A percentile compares a stretch with the other conserved stretches of the same genome.
Conservation (phyloP, 2,329 filamentous ascomycete species). For the Calonectria crousiana region DNA sequence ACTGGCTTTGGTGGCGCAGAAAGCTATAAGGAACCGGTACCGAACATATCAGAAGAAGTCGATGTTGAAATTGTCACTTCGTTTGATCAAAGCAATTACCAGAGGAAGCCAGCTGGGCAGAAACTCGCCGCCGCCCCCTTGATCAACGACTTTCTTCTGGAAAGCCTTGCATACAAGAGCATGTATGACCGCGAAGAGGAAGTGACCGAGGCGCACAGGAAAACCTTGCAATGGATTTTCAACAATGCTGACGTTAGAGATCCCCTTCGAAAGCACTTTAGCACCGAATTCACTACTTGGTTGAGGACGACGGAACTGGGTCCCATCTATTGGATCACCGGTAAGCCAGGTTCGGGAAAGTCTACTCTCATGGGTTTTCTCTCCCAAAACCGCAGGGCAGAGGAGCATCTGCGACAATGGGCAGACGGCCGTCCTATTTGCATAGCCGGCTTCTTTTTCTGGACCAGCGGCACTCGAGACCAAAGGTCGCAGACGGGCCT, state of each 20-base stretch:
- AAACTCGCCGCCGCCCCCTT: conserved; percentile 34
- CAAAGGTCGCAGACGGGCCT: conserved; percentile 54
- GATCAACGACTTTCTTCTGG: conserved; percentile 48
- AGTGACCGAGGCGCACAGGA: conserved; percentile 45
- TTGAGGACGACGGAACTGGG: conserved; percentile 35
- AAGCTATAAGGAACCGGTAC: background rate
- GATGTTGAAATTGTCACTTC: background rate
- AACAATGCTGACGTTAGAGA: conserved; percentile 12
- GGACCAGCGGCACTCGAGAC: conserved; percentile 54
- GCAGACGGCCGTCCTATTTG: conserved; percentile 40
- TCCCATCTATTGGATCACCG: conserved; percentile 53
- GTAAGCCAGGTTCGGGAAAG: conserved; percentile 60
- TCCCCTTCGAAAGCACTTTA: conserved; percentile 11
- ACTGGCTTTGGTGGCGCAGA: too few species aligned
- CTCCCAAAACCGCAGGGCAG: conserved; percentile 36
- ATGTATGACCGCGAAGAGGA: conserved; percentile 49
- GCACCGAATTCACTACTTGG: conserved; percentile 44
- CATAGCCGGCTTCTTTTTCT: conserved; percentile 59
- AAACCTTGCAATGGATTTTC: conserved; percentile 55
- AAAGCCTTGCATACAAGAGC: conserved; percentile 47
- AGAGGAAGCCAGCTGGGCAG: background rate
- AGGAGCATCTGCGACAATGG: conserved; percentile 43
- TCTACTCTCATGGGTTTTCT: conserved; percentile 59
- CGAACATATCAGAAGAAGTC: background rate
- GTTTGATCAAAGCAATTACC: background rate